Conservation (phyloP, 2,329 filamentous ascomycete genomes). For the Nemania diffusa region DNA sequence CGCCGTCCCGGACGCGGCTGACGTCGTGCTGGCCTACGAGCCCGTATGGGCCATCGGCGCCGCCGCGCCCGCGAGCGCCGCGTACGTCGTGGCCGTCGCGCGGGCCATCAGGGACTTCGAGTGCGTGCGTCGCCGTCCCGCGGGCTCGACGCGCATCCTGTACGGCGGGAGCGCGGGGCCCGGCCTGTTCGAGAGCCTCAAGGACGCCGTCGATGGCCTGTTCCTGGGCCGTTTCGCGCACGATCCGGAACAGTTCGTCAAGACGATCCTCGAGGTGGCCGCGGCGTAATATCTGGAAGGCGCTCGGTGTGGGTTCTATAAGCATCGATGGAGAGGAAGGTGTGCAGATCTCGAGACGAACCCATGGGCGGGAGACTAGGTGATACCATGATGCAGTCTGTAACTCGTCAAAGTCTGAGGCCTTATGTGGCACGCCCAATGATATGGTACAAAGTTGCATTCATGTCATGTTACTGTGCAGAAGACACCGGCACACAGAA, state of each 20-base stretch:
- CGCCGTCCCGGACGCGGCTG: constrained; percentile 68
- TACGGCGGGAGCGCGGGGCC: constrained; percentile 88
- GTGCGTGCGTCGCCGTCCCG: constrained; percentile 59
- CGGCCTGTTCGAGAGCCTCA: constrained; percentile 75
- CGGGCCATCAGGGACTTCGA: constrained; percentile 68
- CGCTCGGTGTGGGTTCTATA: neutral
- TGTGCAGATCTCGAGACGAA: neutral
- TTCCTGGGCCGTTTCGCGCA: constrained; percentile 86
- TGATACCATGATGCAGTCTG: neutral
- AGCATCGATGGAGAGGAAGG: neutral
- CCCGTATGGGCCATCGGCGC: constrained; percentile 91
- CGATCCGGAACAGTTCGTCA: constrained; percentile 75
- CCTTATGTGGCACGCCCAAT: neutral
- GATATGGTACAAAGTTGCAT: neutral
- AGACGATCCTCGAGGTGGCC: constrained; percentile 78
- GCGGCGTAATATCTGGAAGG: constrained; percentile 47
- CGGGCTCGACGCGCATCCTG: constrained; percentile 72
- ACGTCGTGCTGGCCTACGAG: constrained; percentile 85
- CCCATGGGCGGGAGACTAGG: neutral
- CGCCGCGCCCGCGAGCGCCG: constrained; percentile 73
- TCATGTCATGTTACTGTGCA: neutral
- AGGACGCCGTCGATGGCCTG: constrained; percentile 78
- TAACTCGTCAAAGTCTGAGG: neutral
- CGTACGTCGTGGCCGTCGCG: constrained; percentile 78
- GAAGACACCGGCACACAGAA: too few relatives aligned